Percentiles rank a stretch among this genome's conserved stretches.
Evolutionary conservation across 768 basidiomycete genomes (phyloP).

Genomic region (Asterophora lycoperdoides): DNA sequence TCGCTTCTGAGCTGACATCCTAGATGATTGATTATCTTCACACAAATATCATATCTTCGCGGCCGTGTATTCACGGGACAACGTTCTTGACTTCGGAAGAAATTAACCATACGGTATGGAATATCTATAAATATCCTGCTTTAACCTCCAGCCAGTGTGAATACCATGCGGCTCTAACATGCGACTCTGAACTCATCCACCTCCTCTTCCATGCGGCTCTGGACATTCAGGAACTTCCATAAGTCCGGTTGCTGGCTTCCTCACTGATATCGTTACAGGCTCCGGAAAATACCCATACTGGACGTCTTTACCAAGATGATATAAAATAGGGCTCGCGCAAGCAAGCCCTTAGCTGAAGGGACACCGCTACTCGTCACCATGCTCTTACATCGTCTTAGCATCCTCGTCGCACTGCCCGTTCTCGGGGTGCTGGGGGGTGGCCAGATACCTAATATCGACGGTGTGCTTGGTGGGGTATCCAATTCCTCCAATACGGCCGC

Average conservation of each 20-base stretch:
- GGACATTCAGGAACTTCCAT: too few species aligned
- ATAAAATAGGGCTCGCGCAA: constrained; percentile 1
- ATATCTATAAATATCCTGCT: not conserved
- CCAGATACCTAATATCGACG: constrained; percentile 47
- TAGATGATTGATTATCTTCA: constrained; percentile 7
- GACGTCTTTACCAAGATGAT: not conserved
- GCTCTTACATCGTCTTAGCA: constrained; percentile 2
- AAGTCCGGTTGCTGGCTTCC: too few species aligned
- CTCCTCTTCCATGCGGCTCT: not conserved
- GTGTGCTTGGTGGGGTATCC: constrained; percentile 46
- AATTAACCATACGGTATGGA: not conserved
- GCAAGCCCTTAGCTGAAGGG: not conserved
- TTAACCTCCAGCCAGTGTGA: not conserved
- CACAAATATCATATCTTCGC: too few species aligned
- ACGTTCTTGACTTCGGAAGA: not conserved
- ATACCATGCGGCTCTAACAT: not conserved
- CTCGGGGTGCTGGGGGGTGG: constrained; percentile 18
- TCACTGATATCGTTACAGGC: not conserved
- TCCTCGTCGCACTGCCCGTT: constrained; percentile 5
- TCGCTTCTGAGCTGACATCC: constrained; percentile 68
- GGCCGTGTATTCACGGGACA: too few species aligned
- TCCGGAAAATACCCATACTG: constrained; percentile 1
- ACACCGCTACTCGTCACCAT: constrained; percentile 3
- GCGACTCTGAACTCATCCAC: too few species aligned
- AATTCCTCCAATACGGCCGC: constrained; percentile 10